Evolutionary conservation across 441 rosid species (phyloP), one percentile per base, ranked within the genome.

Genomic region (Bruguiera hainesii): DNA sequence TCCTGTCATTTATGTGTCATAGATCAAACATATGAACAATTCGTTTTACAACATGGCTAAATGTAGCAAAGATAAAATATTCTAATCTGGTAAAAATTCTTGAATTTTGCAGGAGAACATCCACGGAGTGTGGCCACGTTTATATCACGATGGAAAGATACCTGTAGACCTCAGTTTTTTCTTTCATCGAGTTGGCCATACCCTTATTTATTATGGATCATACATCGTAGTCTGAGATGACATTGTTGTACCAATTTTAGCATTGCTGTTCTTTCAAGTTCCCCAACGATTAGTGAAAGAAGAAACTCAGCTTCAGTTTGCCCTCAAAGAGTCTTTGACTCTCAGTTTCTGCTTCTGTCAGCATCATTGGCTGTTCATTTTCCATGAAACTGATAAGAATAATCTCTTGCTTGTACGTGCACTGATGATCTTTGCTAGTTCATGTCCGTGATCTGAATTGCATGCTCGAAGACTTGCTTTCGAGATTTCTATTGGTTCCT

Each of bases 41-140:
- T 16, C 16, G 7, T 4, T 50, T 50, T 1, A 50, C 55, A 5
- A 50, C 21, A 50, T 6, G 2, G 2, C 9, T 19, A 21, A 7
- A 10, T 21, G 18, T n/a, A 18, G 23, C 8, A 1, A 20, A 19
- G 53, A 31, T 31, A 31, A 4, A 31, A 31, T 2, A 7, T 7
- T 50, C 21, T 50, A 21, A 50, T 50, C 19, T 19, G 3, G 55
- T 18, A 50, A 50, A 5, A 18, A 50, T 50, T 2, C 55, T 48
- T 63, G 66, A 48, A 63, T 48, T 13, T 48, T 26, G 55, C 55
- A 50, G 66, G 66, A 48, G 56, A 63, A 46, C 53, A 7, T 63
- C 56, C 11, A 46, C 11, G 52, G 55, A 42, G 51, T 63, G 46
- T n/a, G 66, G 66, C 26, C 66, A 63, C 10, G 66, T 48, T 3